Base-by-base conservation (phyloP, 441 rosid species). In the Syzygium malaccense region DNA sequence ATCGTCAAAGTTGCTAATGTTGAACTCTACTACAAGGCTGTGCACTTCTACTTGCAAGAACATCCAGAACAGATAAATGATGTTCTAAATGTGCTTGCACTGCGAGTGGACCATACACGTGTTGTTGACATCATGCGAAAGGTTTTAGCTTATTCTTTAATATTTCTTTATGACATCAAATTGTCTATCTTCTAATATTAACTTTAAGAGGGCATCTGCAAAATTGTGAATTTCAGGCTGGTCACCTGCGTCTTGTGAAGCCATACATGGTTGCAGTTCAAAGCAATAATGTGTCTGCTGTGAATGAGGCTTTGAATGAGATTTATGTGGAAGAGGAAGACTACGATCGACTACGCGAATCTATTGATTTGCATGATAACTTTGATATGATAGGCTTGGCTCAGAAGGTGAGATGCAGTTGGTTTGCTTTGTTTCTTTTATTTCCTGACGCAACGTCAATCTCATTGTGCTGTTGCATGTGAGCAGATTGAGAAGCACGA, bases 101-200 rank as follows among this genome's bases (percentile, higher is more conserved):
- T 97, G 83, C 95, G 99, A 71, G 97, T 98, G 92, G 99, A 98
- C 91, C 99, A 98, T 91, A 93, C 99, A 4, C 99, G 99, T 88
- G 99, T 97, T 41, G 99, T 98, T 71, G 99, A 96, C 94, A 98
- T 98, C 83, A 96, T 98, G 99, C 94, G 98, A 86, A 98, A 98
- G 99, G 99, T 98, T 87, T 28, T 51, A 85, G 25, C 90, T 90
- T 88, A 57, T 85, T 45, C 80, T 56, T 17, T 45, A 25, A 54
- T 68, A 14, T 87, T 45, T 14, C 90, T 60, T 80, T 68, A 32
- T 54, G 58, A 19, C 17, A 55, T 18, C 37, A 23, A 19, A 30
- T 15, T 55, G 62, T 75, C 78, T 86, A 5, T 85, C 56, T 75
- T 85, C 60, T 85, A 85, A n/a, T 85, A 51, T 55, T 54, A 45